Base-by-base conservation (phyloP, 441 rosid genomes). In the Viola pubescens region DNA sequence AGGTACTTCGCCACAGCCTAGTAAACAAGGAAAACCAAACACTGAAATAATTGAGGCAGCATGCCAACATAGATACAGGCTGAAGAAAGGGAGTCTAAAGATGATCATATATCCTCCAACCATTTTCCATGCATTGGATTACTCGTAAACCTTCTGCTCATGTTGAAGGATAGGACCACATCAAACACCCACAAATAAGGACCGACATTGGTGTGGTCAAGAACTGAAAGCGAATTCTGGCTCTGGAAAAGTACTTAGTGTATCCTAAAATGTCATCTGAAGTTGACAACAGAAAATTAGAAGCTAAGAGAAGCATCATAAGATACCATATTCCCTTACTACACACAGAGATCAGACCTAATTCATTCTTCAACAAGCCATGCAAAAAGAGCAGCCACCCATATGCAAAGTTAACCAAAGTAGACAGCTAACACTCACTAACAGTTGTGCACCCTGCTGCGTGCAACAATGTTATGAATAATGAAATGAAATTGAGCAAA, bases 291-390 rank as follows among this genome's bases (percentile, higher is more conserved):
- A 14, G 7, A 51, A 52, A 39, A 52, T 13, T 40, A n/a, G 37
- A 37, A 51, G 9, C 10, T 1, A 9, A 34, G 47, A 10, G 47
- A 52, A 54, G 60, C 60, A 62, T 38, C 54, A 54, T 54, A 38
- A 40, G 38, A 37, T 0, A 3, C 53, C 53, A 50, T 16, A 26
- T 26, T 26, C 34, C 34, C 34, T 26, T 26, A 26, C 34, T 26
- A 26, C 34, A 26, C 34, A 26, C 34, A 26, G 34, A 26, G 3
- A 26, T 26, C 34, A 26, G 53, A 37, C 7, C 37, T 46, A 44
- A 9, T 45, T 14, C 9, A 38, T 52, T 26, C 43, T 26, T n/a
- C 38, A n/a, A n/a, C 49, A 34, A 37, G 26, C 9, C 6, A 50
- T 4, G 16, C 38, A 43, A 11, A 4, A 52, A 37, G 57, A 4